A percentile compares a stretch with the other conserved stretches of the same genome.
Conservation (phyloP, 805 yeast genomes). For the Zygoascus bituminiphila region DNA sequence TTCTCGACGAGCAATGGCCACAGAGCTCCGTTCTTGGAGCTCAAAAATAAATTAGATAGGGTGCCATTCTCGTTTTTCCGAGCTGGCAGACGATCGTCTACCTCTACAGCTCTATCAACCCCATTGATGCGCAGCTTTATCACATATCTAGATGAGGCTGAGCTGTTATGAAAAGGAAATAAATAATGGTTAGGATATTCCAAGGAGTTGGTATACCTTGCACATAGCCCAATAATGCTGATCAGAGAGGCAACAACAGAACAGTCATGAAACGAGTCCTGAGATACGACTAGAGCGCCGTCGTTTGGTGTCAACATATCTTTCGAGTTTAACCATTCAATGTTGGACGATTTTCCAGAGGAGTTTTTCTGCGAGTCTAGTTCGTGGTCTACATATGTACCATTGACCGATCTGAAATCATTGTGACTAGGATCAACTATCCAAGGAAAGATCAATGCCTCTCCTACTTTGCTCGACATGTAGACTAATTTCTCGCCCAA, state of each 20-base stretch:
- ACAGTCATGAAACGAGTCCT: slow-evolving; percentile 46
- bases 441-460: slow-evolving; percentile 12
- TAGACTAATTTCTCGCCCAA: slow-evolving; percentile 22
- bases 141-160: slow-evolving; percentile 30
- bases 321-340: slow-evolving; percentile 10
- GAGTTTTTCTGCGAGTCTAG: slow-evolving; percentile 11
- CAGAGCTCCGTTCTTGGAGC: slow-evolving; percentile 17
- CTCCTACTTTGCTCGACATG: slow-evolving; percentile 25
- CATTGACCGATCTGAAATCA: slow-evolving; percentile 11
- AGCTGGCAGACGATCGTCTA: slow-evolving; percentile 42
- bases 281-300: slow-evolving; percentile 12
- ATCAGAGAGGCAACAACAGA: slow-evolving; percentile 66
- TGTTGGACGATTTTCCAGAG: slow-evolving; percentile 1
- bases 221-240: slow-evolving; percentile 34
- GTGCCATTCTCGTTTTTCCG: background rate
- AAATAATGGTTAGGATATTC: slow-evolving; percentile 17
- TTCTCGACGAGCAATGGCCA: slow-evolving; percentile 78
- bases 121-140: slow-evolving; percentile 49
- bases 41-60: slow-evolving; percentile 3
- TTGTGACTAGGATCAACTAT: slow-evolving; percentile 3
- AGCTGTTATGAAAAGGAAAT: slow-evolving; percentile 16
- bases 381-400: slow-evolving; percentile 11
- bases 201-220: slow-evolving; percentile 12
- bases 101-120: slow-evolving; percentile 35
- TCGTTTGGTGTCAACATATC: background rate